Base-by-base conservation (phyloP, 192 early-diverging fungal genomes). In the Backusella parvicylindrica region DNA sequence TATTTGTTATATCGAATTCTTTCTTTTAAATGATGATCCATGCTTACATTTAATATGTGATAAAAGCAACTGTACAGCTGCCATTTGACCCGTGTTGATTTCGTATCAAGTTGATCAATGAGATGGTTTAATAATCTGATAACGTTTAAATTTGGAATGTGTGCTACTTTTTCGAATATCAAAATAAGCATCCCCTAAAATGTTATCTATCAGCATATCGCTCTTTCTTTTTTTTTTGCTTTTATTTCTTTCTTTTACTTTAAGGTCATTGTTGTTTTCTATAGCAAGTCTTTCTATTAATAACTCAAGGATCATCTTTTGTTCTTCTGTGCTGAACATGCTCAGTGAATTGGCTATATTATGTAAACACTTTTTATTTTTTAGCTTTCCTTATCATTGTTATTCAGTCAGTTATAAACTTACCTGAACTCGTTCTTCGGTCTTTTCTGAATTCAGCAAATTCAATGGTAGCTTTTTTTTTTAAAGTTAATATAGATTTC, bases 61-160 rank as follows among this genome's bases (percentile, higher is more conserved):
- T 41, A 63, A 28, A 77, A 68, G 35, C 76, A 71, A n/a, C 36
- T 50, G 35, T 77, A 77, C 12, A 73, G 30, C 37, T 77, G 76
- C 16, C 64, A 71, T 72, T 56, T 77, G 7, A 77, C 64, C 30
- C 72, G 72, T 60, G 76, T 77, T 26, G 76, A 77, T 9, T 64
- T 72, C n/a, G 71, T 72, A 38, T 30, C 13, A 12, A 77, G 70
- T 50, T 77, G 12, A 23, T 41, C 64, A 12, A 33, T 38, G n/a
- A 78, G 36, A 6, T 36, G 35, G 9, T 64, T 31, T n/a, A 78
- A 66, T 31, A 70, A 38, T 21, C 8, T 26, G 9, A 41, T 26
- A 1, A 53, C 50, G 33, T 47, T 63, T 2, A 67, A 38, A 35
- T 35, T 73, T 21, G 18, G 71, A 31, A 47, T 50, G 15, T 37